Evolutionary conservation across 1,284 basidiomycete species (phyloP), one percentile per base, ranked within the genome.

Genomic region (Meripilus lineatus): DNA sequence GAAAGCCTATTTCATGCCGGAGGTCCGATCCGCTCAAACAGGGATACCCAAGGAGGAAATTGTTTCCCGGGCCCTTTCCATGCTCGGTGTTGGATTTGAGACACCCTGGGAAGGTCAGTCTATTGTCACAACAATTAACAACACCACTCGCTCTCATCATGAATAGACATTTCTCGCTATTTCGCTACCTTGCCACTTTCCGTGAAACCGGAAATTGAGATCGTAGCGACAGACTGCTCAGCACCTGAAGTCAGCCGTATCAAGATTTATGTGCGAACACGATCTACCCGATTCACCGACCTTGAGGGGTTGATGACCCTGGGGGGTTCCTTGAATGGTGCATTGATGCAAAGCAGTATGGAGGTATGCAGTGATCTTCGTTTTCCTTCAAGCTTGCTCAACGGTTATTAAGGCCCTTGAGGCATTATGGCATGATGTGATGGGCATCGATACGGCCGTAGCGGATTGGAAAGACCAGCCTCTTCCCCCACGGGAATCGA

Each of bases 1-100:
- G 17, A 41, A 41, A 18, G 25, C 39, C 17, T 41, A 34, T 28
- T 41, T 41, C 17, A 6, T 41, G 39, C 39, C 39, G 13, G 39
- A 41, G 22, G 17, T 39, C 17, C 20, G 17, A 24, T 6, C 38
- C 13, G 38, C 38, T 6, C 13, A 39, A 23, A 39, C 38, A 23
- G 38, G 17, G 6, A 21, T 39, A 13, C 11, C 15, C 7, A 39
- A 39, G 23, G 22, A 24, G 22, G 38, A 39, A 11, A 14, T 39
- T 7, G 21, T 24, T 11, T 22, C 23, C 17, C 6, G 11, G 38
- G 38, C 17, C 17, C 22, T 39, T 24, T 10, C n/a, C n/a, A n/a
- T n/a, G n/a, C n/a, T n/a, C n/a, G n/a, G n/a, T n/a, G n/a, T n/a
- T n/a, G n/a, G n/a, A n/a, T n/a, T 30, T 10, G 10, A 10, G 10